Evolutionary conservation across 2,329 filamentous ascomycete genomes (phyloP), one percentile per base, ranked within the genome.

Genomic region (Colletotrichum abscissum): DNA sequence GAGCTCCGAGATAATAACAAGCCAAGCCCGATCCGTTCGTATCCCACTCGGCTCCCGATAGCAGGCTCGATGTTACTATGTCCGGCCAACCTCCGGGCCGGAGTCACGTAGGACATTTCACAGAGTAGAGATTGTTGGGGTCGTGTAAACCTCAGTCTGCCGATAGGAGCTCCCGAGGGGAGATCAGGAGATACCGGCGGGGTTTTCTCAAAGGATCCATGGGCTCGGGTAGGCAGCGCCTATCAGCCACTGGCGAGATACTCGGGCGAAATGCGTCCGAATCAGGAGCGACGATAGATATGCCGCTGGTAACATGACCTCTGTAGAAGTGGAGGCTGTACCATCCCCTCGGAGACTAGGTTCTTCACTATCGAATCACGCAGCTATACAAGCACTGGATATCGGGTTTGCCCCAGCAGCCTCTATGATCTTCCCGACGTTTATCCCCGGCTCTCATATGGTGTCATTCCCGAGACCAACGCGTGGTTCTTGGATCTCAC

Each of bases 11-110:
- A 9, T 30, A 33, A 42, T 33, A 42, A 54, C 22, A 12, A 12
- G 38, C 42, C 42, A 49, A 7, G 19, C 30, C 30, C 65, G 22
- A 33, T 19, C 9, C 22, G 5, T 9, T 28, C 59, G 26, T 14
- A 46, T 24, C 24, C 7, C 30, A 24, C 42, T n/a, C 46, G 46
- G 30, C 3, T 35, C 2, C 55, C 66, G 60, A 60, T 65, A 69
- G 42, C 42, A 49, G 42, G 8, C 19, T 49, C 54, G 26, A 28
- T 56, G 67, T 12, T 49, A 68, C 60, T 11, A 55, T 11, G 49
- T 12, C 70, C 70, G 70, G 70, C 33, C 66, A 69, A 46, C 60
- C 5, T 60, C 66, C 70, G 66, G 70, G 42, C 70, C 66, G 66
- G 66, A 19, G 60, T 49, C 14, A 35, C 12, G 55, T 28, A 49